Conservation (phyloP, 768 basidiomycete genomes). For the Leccinum fibrillosum region DNA sequence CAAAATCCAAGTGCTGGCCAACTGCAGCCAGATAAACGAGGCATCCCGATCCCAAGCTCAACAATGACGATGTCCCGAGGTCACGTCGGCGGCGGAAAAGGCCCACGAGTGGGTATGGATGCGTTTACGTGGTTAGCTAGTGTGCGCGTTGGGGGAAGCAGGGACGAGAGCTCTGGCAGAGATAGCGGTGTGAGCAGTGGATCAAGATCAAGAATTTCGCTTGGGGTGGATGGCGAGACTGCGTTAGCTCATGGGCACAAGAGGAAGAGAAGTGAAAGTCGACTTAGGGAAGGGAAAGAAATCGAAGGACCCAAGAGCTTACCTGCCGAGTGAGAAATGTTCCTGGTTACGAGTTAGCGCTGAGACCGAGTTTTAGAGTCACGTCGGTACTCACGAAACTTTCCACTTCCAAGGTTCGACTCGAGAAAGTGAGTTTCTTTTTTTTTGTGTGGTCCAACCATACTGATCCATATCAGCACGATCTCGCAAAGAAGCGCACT, state of each 20-base stretch:
- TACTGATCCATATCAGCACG: conserved; percentile 43
- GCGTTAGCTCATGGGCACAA: conserved; percentile 11
- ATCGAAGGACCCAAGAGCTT: conserved; percentile 46
- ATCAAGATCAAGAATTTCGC: conserved; percentile 41
- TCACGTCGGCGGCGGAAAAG: conserved; percentile 44
- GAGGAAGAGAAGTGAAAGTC: conserved; percentile 49
- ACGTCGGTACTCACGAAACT: conserved; percentile 70
- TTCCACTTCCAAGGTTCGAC: conserved; percentile 65
- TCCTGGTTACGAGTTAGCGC: not conserved
- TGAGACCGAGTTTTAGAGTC: conserved; percentile 44
- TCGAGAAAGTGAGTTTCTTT: conserved; percentile 65
- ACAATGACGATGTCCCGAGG: conserved; percentile 48
- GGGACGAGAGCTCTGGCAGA: conserved; percentile 56
- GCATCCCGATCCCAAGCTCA: conserved; percentile 24
- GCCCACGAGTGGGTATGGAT: conserved; percentile 63
- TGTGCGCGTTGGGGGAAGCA: conserved; percentile 58
- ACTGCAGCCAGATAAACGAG: conserved; percentile 14
- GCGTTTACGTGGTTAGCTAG: conserved; percentile 69
- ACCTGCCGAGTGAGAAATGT: conserved; percentile 64
- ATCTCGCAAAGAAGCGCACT: conserved; percentile 67
- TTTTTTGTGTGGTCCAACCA: not conserved
- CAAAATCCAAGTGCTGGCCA: conserved; percentile 1
- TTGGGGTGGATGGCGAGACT: conserved; percentile 15
- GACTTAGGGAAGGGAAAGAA: conserved; percentile 30
- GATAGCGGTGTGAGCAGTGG: conserved; percentile 44